A percentile compares a stretch with the other conserved stretches of the same genome.
Conservation (phyloP, 305 asterid genomes). For the Solanum chacoense region DNA sequence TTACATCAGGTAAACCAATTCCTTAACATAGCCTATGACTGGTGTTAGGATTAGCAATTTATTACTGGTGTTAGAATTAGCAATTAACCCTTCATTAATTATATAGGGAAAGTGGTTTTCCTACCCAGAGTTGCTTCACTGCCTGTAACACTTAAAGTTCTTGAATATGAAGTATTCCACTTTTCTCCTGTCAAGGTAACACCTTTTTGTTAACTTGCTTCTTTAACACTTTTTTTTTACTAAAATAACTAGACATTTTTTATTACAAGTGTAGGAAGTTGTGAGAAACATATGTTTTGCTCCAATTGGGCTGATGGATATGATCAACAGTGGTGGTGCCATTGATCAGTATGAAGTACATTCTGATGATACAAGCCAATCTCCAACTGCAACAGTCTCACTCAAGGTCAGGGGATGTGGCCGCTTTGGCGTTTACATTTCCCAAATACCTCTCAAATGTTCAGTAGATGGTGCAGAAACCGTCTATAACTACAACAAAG, state of each 20-base stretch:
- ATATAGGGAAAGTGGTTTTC: constrained; percentile 39
- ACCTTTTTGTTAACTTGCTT: constrained; percentile 6
- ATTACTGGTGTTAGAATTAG: neutral
- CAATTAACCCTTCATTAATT: neutral
- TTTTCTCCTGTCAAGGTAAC: constrained; percentile 70
- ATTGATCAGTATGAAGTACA: constrained; percentile 49
- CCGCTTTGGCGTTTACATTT: constrained; percentile 60
- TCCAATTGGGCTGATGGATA: constrained; percentile 76
- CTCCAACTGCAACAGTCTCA: constrained; percentile 28
- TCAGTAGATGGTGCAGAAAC: constrained; percentile 29
- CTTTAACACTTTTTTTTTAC: neutral
- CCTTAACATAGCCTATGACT: neutral
- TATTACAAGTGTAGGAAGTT: constrained; percentile 33
- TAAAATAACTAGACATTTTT: neutral
- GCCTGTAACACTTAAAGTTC: constrained; percentile 75
- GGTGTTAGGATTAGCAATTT: neutral
- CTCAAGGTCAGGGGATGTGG: constrained; percentile 72
- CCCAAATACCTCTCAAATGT: constrained; percentile 58
- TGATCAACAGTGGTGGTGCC: constrained; percentile 83
- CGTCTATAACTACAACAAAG: constrained; percentile 33
- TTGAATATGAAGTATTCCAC: constrained; percentile 83
- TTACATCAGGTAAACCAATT: constrained; percentile 36
- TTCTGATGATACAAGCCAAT: constrained; percentile 12
- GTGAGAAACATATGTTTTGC: constrained; percentile 39
- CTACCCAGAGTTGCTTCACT: constrained; percentile 70